Evolutionary conservation across 2,329 filamentous ascomycete genomes (phyloP), one percentile per base, ranked within the genome.

Genomic region (Phaeosphaeriaceae sp.): DNA sequence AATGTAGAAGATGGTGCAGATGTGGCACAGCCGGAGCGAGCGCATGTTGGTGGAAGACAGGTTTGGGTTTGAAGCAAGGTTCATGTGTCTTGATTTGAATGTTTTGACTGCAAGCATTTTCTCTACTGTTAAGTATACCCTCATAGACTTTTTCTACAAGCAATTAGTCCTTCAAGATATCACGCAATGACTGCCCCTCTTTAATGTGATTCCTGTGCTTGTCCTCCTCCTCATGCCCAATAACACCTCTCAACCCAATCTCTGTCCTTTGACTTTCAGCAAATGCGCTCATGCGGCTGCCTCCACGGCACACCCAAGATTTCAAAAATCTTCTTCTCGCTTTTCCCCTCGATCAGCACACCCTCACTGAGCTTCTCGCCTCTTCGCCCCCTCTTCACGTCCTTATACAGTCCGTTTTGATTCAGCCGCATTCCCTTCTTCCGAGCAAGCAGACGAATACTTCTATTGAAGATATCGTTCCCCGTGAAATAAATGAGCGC

Each of bases 401-500:
- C 85, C 66, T 82, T 85, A 68, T 89, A 97, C 54, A 98, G 75
- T 0, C 93, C 94, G 27, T 85, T 83, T 77, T 97, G 93, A 67
- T 97, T 97, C 54, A 98, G 74, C 51, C 91, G 81, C 91, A 96
- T 93, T 0, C 88, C 86, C 78, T 91, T 95, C 77, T 88, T 92
- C 41, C 88, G 86, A 15, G 93, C 92, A 62, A 97, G 76, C 17
- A 96, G 78, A 62, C 94, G 82, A 75, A 97, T 86, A 71, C 91
- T 96, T 17, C 93, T 84, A 75, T 97, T 97, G 80, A 97, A 97
- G 33, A 97, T 90, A 73, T 97, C 93, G 66, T 97, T 95, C 1
- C 94, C 94, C 0, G 94, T 97, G 71, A 97, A 98, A 73, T 97
- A 97, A n/a, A 97, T 85, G 60, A 97, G 75, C 0, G 93, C 93